Base-by-base conservation (phyloP, 83 land plant species). In the Picea engelmannii region DNA sequence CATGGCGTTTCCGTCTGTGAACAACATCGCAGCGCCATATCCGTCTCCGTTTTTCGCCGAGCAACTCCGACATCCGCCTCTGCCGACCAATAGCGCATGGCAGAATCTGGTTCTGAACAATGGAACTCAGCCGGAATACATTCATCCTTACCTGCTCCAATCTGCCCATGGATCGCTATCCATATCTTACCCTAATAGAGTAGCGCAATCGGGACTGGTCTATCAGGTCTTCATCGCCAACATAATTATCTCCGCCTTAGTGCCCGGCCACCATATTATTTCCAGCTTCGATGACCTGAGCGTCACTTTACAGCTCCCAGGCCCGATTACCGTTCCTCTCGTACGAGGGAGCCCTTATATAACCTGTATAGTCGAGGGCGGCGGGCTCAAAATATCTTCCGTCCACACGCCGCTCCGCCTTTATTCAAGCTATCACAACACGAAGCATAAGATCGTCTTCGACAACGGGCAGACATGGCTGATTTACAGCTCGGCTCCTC, bases 51-150 rank as follows among this genome's bases (percentile, higher is more conserved):
- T 86, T 90, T 86, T 92, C 83, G 78, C 90, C 12, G 85, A 85
- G 0, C 0, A 66, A 80, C 90, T 88, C 76, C 92, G 89, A 75
- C 77, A 87, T 15, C 61, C 89, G 20, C 94, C 98, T 59, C 88
- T 95, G 61, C 96, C 98, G 80, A 93, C 98, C 23, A 93, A 93
- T 70, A 87, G 91, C 35, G 88, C 89, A 82, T 95, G 95, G 89
- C 96, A 90, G 44, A 93, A 95, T 87, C 92, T 86, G 79, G 86
- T 82, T 24, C 89, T 95, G 73, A 87, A 89, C 60, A 81, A 82
- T 66, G 96, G 94, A 58, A 87, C 88, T 69, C 89, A 84, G 61
- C 92, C 92, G 1, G 96, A 93, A 69, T 93, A 91, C 87, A 89
- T 95, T 49, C 98, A 95, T 47, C 98, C 98, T 7, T 95, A 93